Evolutionary conservation across 352 stramenopile species (phyloP), one percentile per base, ranked within the genome.

Genomic region (Phytophthora multivora): DNA sequence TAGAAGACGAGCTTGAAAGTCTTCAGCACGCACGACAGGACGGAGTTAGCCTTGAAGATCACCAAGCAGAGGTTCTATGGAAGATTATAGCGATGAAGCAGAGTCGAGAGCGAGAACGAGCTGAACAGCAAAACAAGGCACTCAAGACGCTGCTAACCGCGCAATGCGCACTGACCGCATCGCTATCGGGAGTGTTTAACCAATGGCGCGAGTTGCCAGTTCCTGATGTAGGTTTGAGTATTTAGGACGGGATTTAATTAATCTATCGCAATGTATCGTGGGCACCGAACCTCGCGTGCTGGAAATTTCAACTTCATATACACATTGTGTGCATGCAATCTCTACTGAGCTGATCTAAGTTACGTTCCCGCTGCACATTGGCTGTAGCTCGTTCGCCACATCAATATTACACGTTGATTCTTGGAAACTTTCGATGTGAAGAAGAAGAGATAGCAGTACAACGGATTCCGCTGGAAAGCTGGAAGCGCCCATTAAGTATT

Each of bases 21-120:
- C 36, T 66, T 2, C 57, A 42, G 6, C 28, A 45, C 10, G 11
- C 48, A 18, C 23, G 40, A 46, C 13, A 31, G 28, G 28, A 33
- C 8, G 9, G 7, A 52, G n/a, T 26, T 12, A 56, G 9, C 25
- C 11, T 13, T 28, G 53, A 51, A 19, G 4, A 33, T 1, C 35
- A 18, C 18, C 35, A 9, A 9, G 9, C 42, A 13, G 28, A 54
- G 5, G 10, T 42, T 8, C 11, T 70, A 36, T 70, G 62, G 62
- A 54, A 59, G 26, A 23, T 62, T 16, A 52, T 70, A 38, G 56
- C 62, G 2, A 50, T 43, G 42, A 66, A 65, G 16, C 62, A 70
- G 30, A 61, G 49, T 6, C 42, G 59, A 15, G 55, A 66, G 19
- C 23, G 56, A 47, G 62, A 70, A 38, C 36, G 18, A 21, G 62